Base-by-base conservation (phyloP, 2,329 filamentous ascomycete genomes). In the Elsinoe arachidis region DNA sequence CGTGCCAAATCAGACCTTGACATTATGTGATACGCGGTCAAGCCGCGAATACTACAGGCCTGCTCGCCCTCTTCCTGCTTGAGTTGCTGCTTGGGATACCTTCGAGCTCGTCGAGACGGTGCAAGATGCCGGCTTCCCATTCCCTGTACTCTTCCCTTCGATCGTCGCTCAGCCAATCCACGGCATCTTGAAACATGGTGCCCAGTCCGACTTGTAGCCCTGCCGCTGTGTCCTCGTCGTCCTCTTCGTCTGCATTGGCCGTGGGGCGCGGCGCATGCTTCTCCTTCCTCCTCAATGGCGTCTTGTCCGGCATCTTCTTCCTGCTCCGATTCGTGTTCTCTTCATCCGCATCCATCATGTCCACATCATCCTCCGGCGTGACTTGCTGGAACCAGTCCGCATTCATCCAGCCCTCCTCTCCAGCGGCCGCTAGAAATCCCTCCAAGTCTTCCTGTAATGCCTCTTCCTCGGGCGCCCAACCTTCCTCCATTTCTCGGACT, bases 151-250 rank as follows among this genome's bases (percentile, higher is more conserved):
- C 82, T 39, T 74, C 74, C 63, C 78, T 77, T 62, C 81, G 82
- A 60, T 78, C 74, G 51, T 85, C 81, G 61, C 83, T 85, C 63
- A 91, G 69, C 65, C 84, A 88, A 65, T 90, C 86, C 64, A 87
- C 84, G 47, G 80, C 79, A 61, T 85, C 83, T 69, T 90, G 86
- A 63, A 91, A 82, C 87, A 90, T 90, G 2, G 84, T 87, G 1
- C 75, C 75, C 14, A 78, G 60, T 69, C 70, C 82, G 71, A 26
- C 77, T 67, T 74, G 60, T 66, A 70, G 46, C 2, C 68, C 69
- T 19, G 68, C 65, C 17, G 64, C 56, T n/a, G 64, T 63, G 5
- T 60, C 26, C 1, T 63, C 61, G 14, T 66, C 64, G 1, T 59
- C 59, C 5, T 60, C 55, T 30, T 53, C 43, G 6, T 58, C 61